Percentiles rank a stretch among this genome's conserved stretches.
Conservation (phyloP, 495 filamentous ascomycete species). For the Penicillium egyptiacum region DNA sequence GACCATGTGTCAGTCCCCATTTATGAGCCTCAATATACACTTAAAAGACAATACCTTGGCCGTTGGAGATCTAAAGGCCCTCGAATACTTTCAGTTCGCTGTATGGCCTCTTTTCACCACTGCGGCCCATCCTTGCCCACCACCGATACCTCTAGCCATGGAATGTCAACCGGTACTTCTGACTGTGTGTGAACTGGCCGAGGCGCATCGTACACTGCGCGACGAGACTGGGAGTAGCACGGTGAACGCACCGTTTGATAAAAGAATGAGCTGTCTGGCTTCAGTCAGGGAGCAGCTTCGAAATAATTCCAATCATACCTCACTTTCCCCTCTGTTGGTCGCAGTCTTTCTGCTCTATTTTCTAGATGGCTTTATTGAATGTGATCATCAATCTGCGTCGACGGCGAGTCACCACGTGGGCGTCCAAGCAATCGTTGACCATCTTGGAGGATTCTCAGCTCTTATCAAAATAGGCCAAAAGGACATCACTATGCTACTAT, state of each 20-base stretch:
- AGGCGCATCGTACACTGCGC: conserved; percentile 29
- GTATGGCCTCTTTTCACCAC: conserved; percentile 24
- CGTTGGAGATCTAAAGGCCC: conserved; percentile 13
- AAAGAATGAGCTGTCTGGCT: conserved; percentile 16
- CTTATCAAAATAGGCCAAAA: conserved; percentile 25
- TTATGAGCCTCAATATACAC: conserved; percentile 11
- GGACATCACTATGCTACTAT: conserved; percentile 37
- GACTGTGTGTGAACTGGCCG: conserved; percentile 32
- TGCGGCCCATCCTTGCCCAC: conserved; percentile 29
- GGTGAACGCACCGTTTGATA: conserved; percentile 5
- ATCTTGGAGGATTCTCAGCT: conserved; percentile 32
- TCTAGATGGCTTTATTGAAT: conserved; percentile 39
- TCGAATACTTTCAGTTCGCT: conserved; percentile 23
- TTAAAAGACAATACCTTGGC: conserved; percentile 12
- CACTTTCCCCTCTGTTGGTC: conserved; percentile 29
- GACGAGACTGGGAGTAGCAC: conserved; percentile 7
- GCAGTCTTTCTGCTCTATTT: conserved; percentile 42
- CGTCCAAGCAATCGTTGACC: conserved; percentile 34
- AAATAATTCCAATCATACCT: conserved; percentile 11
- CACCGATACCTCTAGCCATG: conserved; percentile 28
- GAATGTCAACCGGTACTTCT: conserved; percentile 28
- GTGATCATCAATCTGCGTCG: conserved; percentile 33
- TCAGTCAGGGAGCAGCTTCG: conserved; percentile 19
- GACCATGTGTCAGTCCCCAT: conserved; percentile 24
- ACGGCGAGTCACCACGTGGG: conserved; percentile 37